Percentiles rank a stretch among this genome's conserved stretches.
These are phyloP conservation scores for Fusarium napiforme DNA, from an alignment of 2,329 filamentous ascomycete genomes.

Conservation along the genomic window DNA sequence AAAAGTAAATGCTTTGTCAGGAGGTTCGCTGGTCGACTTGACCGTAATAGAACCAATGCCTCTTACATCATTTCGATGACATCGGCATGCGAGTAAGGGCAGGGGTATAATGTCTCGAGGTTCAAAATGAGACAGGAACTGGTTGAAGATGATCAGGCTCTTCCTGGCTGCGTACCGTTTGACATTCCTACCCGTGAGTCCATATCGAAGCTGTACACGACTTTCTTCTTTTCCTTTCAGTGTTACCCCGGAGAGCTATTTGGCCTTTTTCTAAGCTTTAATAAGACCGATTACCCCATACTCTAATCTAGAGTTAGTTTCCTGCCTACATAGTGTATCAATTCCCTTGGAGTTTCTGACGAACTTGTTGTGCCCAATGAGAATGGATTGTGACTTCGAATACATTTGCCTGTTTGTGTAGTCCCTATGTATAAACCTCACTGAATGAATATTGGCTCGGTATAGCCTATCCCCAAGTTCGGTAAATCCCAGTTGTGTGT, in stretches of 20 bases:
- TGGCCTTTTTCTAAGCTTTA: conserved; percentile 54
- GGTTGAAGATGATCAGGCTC: conserved; percentile 10
- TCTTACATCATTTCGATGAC: conserved; percentile 36
- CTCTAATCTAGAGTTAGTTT: conserved; percentile 49
- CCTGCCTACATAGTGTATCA: conserved; percentile 42
- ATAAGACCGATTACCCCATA: conserved; percentile 51
- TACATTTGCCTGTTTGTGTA: neutral
- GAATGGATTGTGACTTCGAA: neutral
- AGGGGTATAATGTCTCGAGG: conserved; percentile 20
- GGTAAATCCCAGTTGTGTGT: neutral
- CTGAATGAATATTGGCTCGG: neutral
- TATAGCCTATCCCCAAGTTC: neutral
- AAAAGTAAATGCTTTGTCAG: conserved; percentile 41
- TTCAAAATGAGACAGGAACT: neutral
- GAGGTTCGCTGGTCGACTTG: conserved; percentile 31
- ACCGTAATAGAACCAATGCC: conserved; percentile 27
- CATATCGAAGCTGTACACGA: conserved; percentile 41
- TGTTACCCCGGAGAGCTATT: conserved; percentile 50
- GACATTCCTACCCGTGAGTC: conserved; percentile 5
- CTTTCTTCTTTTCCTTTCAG: conserved; percentile 52
- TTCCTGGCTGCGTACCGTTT: conserved; percentile 14
- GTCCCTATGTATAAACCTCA: neutral
- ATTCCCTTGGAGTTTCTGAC: conserved; percentile 40
- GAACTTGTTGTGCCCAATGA: neutral
- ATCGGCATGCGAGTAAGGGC: conserved; percentile 39